Percentiles rank a stretch among this genome's conserved stretches.
Conservation (phyloP, 371 early-diverging fungal species). For the Coemansia sp. region DNA sequence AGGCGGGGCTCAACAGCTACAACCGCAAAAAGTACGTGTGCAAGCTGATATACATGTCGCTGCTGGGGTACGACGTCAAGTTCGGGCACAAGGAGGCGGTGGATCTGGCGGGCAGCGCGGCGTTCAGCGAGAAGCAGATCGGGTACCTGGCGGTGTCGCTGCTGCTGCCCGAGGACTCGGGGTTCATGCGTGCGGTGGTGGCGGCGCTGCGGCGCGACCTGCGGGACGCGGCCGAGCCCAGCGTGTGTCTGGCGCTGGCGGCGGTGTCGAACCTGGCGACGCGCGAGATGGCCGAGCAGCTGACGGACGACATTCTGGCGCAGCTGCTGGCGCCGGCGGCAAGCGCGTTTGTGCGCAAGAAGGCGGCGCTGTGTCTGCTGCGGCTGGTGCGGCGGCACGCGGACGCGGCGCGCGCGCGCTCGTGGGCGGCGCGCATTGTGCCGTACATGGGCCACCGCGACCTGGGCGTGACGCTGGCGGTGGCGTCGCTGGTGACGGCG, state of each 20-base stretch:
- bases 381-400: conserved; percentile 88
- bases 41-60: conserved; percentile 97
- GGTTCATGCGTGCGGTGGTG: conserved; percentile 79
- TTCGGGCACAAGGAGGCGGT: conserved; percentile 97
- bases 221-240: conserved; percentile 84
- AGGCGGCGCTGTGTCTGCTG: conserved; percentile 91
- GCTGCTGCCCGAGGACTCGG: conserved; percentile 83
- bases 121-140: conserved; percentile 97
- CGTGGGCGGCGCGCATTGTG: conserved; percentile 87
- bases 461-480: conserved; percentile 79
- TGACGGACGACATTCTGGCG: conserved; percentile 81
- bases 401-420: conserved; percentile 81
- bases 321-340: conserved; percentile 80
- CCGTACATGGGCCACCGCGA: conserved; percentile 83
- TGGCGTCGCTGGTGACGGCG: conserved; percentile 80
- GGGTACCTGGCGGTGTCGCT: conserved; percentile 95
- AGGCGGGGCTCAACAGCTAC: conserved; percentile 88
- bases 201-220: conserved; percentile 88
- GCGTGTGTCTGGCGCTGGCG: conserved; percentile 88
- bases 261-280: conserved; percentile 95
- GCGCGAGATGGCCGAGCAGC: conserved; percentile 85
- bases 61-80: conserved; percentile 96
- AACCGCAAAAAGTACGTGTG: conserved; percentile 98
- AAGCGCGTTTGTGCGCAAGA: conserved; percentile 77
- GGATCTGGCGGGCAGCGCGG: conserved; percentile 80